Base-by-base conservation (phyloP, 2,329 filamentous ascomycete genomes). In the Beauveria bassiana region DNA sequence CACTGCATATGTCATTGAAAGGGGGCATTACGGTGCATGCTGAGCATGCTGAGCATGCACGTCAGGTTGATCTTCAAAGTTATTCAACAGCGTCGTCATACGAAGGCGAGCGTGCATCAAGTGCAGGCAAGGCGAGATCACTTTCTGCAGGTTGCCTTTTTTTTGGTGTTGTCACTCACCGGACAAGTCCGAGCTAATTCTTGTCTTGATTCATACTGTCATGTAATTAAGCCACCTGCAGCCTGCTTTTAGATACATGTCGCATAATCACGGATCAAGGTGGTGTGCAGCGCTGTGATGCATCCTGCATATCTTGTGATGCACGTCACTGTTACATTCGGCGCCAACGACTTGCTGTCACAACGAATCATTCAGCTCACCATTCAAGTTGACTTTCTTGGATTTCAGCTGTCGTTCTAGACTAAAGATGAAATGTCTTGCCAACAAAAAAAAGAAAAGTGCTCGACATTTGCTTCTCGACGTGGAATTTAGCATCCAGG, bases 311-410 rank as follows among this genome's bases (percentile, higher is more conserved):
- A 38, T 26, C 57, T 46, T 34, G 57, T 59, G 57, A 61, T 55
- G 59, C 59, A 55, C 31, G 51, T 61, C 59, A 61, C 51, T 26
- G 59, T 61, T 61, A 45, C 59, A 61, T 46, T 45, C 51, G 59
- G 59, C 59, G 59, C 50, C 51, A 49, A 55, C 42, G 38, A 2
- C 26, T n/a, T n/a, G 24, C n/a, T 5, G n/a, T 53, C 50, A 45
- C 57, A 14, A 52, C 50, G 58, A 60, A 60, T 60, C 58, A 54
- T 40, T 24, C 26, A 38, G 26, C 58, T 53, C 34, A 22, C 40
- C 58, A n/a, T 10, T 4, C 34, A 16, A 38, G 12, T 38, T 38
- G 34, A 5, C 12, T 8, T n/a, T 18, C 26, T 42, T 51, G 24
- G 42, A 43, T 24, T 38, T 51, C 58, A 60, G 49, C 58, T 42